These are phyloP conservation scores for Blumeria hordei DNA, from an alignment of 2,329 filamentous ascomycete genomes.

Conservation along the genomic window DNA sequence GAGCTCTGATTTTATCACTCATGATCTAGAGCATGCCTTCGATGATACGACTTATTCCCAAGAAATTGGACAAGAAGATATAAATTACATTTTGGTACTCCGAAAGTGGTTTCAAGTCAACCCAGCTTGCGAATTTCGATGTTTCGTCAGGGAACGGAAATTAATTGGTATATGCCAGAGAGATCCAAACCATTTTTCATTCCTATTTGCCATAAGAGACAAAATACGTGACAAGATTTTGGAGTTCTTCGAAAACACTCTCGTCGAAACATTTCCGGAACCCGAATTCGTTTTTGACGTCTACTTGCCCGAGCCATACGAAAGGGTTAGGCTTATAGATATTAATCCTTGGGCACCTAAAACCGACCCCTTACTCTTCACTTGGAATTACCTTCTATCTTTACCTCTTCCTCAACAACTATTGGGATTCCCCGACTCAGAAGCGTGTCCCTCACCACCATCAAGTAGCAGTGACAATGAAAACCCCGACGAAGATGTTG, in stretches of 20 bases:
- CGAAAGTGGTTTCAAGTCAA: slow-evolving; percentile 76
- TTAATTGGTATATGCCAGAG: slow-evolving; percentile 71
- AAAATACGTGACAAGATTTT: slow-evolving; percentile 44
- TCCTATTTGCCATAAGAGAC: slow-evolving; percentile 39
- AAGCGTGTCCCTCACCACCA: slow-evolving; percentile 11
- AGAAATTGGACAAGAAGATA: slow-evolving; percentile 15
- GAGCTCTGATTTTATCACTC: slow-evolving; percentile 79
- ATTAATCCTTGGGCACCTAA: slow-evolving; percentile 84
- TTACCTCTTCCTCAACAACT: slow-evolving; percentile 37
- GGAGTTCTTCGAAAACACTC: slow-evolving; percentile 50
- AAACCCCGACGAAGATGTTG: slow-evolving; percentile 17
- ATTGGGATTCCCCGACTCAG: slow-evolving; percentile 22
- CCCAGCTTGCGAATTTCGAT: slow-evolving; percentile 80
- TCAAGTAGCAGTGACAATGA: slow-evolving; percentile 11
- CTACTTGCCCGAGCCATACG: slow-evolving; percentile 50
- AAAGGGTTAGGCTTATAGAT: slow-evolving; percentile 51
- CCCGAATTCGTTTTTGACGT: slow-evolving; percentile 74
- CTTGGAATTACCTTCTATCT: slow-evolving; percentile 66
- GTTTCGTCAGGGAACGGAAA: slow-evolving; percentile 66
- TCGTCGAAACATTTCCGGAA: slow-evolving; percentile 63
- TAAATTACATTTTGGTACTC: slow-evolving; percentile 40
- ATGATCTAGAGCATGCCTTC: slow-evolving; percentile 84
- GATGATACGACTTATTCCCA: slow-evolving; percentile 34
- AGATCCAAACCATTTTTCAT: slow-evolving; percentile 76
- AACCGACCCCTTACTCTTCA: slow-evolving; percentile 75